phyloP scores from a whole-genome alignment of 495 filamentous ascomycete genomes.

The Annulohypoxylon bovei region DNA sequence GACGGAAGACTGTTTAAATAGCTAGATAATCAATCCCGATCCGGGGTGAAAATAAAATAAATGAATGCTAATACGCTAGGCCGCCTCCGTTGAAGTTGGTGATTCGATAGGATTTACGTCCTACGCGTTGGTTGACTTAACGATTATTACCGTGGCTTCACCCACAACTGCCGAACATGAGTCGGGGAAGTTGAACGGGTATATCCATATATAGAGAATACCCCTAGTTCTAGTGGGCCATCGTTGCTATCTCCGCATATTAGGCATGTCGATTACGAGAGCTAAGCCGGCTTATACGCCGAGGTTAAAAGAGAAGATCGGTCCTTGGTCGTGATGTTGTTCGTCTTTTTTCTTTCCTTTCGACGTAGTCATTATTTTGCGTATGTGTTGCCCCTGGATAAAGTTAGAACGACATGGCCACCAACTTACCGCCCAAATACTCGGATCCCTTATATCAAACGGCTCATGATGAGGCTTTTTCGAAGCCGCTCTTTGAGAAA shows the following conservation, averaged over 20 bases:
- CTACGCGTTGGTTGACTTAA: not conserved
- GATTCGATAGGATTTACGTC: not conserved
- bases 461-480: slow-evolving; percentile 42
- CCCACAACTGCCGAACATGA: slow-evolving; percentile 31
- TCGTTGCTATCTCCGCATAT: slow-evolving; percentile 34
- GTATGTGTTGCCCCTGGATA: not conserved
- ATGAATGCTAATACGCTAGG: slow-evolving; percentile 15
- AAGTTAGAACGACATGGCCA: slow-evolving; percentile 6
- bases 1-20: slow-evolving; percentile 11
- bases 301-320: slow-evolving; percentile 9
- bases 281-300: not conserved
- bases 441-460: slow-evolving; percentile 38
- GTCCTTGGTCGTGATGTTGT: not conserved
- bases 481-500: slow-evolving; percentile 34
- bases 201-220: slow-evolving; percentile 20
- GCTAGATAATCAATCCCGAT: slow-evolving; percentile 14
- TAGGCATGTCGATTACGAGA: not conserved
- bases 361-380: not conserved
- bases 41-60: slow-evolving; percentile 19
- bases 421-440: slow-evolving; percentile 17
- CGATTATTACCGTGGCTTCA: slow-evolving; percentile 3
- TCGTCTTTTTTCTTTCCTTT: not conserved
- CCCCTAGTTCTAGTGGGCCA: slow-evolving; percentile 15
- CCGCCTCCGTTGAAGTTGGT: not conserved
- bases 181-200: slow-evolving; percentile 23